phyloP scores from a whole-genome alignment of 2,329 filamentous ascomycete species.

The Akanthomyces lecanii region DNA sequence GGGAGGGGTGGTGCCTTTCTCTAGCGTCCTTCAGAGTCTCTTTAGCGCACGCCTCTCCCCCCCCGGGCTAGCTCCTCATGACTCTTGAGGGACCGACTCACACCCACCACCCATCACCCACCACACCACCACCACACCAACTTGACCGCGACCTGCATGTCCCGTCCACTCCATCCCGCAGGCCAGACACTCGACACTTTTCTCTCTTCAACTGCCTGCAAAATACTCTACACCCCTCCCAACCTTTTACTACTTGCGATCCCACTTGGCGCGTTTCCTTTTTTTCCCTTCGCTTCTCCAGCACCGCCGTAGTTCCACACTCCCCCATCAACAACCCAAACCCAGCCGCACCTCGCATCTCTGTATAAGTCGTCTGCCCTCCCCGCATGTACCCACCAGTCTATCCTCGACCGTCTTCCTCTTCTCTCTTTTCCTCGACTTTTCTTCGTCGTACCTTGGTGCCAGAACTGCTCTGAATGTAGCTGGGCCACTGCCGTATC shows the following conservation, averaged over 20 bases:
- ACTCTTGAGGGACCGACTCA: background rate
- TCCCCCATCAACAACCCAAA: constrained; percentile 8
- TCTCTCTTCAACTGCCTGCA: background rate
- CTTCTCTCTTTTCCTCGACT: background rate
- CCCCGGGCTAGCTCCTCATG: background rate
- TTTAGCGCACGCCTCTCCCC: constrained; percentile 4
- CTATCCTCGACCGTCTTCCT: background rate
- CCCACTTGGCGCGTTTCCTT: constrained; percentile 10
- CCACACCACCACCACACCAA: background rate
- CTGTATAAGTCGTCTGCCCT: constrained; percentile 16
- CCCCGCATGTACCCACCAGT: constrained; percentile 17
- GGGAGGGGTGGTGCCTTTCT: background rate
- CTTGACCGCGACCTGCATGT: background rate
- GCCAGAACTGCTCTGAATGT: background rate
- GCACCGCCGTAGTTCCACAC: background rate
- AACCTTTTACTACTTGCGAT: background rate
- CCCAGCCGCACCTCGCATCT: constrained; percentile 15
- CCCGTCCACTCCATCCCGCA: background rate
- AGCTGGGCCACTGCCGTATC: background rate
- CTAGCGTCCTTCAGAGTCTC: background rate
- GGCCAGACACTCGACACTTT: background rate
- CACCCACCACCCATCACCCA: background rate
- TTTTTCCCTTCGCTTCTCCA: background rate
- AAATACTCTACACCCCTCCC: background rate
- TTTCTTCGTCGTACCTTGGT: background rate